A percentile compares a stretch with the other conserved stretches of the same genome.
Conservation (phyloP, 1,284 basidiomycete genomes). For the Naganishia liquefaciens region DNA sequence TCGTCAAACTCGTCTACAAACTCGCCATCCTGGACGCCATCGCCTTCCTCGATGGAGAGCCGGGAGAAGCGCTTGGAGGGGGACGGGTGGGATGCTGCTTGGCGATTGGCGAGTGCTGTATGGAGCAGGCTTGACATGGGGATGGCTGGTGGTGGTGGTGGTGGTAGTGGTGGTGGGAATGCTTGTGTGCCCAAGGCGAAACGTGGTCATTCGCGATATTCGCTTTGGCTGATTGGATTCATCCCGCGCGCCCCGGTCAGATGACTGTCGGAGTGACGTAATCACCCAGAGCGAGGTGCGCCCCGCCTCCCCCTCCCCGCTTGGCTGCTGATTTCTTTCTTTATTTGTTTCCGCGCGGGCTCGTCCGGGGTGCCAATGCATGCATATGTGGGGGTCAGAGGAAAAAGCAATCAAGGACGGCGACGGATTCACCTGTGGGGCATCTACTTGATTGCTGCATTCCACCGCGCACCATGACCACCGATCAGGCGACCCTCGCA, state of each 20-base stretch:
- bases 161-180: not conserved
- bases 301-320: not conserved
- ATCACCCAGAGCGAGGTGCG: not conserved
- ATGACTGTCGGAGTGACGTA: conserved; percentile 8
- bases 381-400: too few species aligned
- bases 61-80: conserved; percentile 37
- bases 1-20: conserved; percentile 37
- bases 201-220: not conserved
- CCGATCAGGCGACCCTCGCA: conserved; percentile 73
- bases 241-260: not conserved
- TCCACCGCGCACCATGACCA: not conserved
- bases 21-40: conserved; percentile 52
- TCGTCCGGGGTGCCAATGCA: not conserved
- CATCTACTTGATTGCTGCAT: too few species aligned
- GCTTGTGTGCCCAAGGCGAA: too few species aligned
- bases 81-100: conserved; percentile 45
- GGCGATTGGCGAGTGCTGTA: conserved; percentile 52
- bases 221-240: not conserved
- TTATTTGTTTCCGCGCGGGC: conserved; percentile 1
- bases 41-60: conserved; percentile 40
- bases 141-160: conserved; percentile 8
- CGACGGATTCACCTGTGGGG: too few species aligned
- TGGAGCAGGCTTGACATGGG: conserved; percentile 50
- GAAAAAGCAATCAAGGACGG: too few species aligned
- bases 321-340: not conserved